Percentiles rank a stretch among this genome's conserved stretches.
These are phyloP conservation scores for Gnaphalium uliginosum DNA, from an alignment of 129 eudicot species.

Conservation along the genomic window DNA sequence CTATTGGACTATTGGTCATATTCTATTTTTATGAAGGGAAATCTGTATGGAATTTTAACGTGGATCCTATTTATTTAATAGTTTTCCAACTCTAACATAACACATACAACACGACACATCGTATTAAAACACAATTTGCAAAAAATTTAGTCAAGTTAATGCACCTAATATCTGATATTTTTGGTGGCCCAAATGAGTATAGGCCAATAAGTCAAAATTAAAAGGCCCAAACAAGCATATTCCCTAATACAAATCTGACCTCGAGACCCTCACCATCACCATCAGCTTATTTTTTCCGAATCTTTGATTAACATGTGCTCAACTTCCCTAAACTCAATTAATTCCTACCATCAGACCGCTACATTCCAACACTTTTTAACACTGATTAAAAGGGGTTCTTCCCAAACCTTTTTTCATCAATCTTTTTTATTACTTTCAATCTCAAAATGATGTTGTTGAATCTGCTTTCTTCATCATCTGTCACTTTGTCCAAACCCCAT, in stretches of 20 bases:
- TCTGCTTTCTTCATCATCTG: slow-evolving; percentile 57
- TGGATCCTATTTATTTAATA: too few species aligned
- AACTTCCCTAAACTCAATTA: slow-evolving; percentile 8
- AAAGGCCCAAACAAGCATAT: slow-evolving; percentile 37
- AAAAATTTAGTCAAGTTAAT: not conserved
- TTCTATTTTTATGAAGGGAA: too few species aligned
- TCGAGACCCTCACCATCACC: slow-evolving; percentile 28
- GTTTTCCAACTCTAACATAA: too few species aligned
- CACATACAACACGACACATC: too few species aligned
- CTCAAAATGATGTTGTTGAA: slow-evolving; percentile 49
- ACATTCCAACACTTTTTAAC: slow-evolving; percentile 20
- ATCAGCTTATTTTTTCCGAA: slow-evolving; percentile 19
- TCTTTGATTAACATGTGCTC: slow-evolving; percentile 31
- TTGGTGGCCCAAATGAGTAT: not conserved
- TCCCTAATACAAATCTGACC: slow-evolving; percentile 29
- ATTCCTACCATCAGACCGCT: slow-evolving; percentile 18
- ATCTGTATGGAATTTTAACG: too few species aligned
- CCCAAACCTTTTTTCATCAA: slow-evolving; percentile 25
- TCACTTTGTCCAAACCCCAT: slow-evolving; percentile 56
- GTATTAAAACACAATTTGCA: too few species aligned
- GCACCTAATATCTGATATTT: not conserved
- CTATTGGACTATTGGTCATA: too few species aligned
- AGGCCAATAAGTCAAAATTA: not conserved
- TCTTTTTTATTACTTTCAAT: not conserved
- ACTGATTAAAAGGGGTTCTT: slow-evolving; percentile 12